phyloP scores from a whole-genome alignment of 805 yeast genomes.

The Ogataea trehaloabstinens region DNA sequence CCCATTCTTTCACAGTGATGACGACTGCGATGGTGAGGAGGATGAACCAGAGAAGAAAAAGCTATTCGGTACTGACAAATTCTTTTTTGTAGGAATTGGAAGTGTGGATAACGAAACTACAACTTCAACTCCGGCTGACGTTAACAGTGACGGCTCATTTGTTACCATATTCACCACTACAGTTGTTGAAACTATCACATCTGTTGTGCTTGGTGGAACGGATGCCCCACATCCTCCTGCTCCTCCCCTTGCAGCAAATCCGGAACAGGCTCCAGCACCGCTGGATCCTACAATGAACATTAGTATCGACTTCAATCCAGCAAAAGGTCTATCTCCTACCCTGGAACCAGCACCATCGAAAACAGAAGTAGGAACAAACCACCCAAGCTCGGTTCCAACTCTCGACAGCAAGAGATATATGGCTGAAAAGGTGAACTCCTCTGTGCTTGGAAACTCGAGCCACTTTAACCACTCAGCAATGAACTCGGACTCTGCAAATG shows the following conservation, averaged over 20 bases:
- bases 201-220: constrained; percentile 1
- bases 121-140: neutral
- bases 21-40: constrained; percentile 18
- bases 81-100: constrained; percentile 29
- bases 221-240: neutral
- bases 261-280: neutral
- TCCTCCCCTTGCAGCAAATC: neutral
- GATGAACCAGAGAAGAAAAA: constrained; percentile 10
- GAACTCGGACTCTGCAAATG: neutral
- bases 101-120: constrained; percentile 11
- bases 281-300: neutral
- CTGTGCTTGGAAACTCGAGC: constrained; percentile 1
- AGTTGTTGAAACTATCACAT: constrained; percentile 2
- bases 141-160: neutral
- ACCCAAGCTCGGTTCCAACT: neutral
- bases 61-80: constrained; percentile 25
- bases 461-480: constrained; percentile 1
- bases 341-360: neutral
- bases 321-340: neutral
- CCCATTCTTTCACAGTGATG: constrained; percentile 13
- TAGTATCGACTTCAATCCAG: neutral
- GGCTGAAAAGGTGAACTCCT: neutral
- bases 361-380: neutral
- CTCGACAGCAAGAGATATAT: neutral
- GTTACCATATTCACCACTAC: constrained; percentile 5